Evolutionary conservation across 768 basidiomycete genomes (phyloP), one percentile per base, ranked within the genome.

Genomic region (Mrakia frigida): DNA sequence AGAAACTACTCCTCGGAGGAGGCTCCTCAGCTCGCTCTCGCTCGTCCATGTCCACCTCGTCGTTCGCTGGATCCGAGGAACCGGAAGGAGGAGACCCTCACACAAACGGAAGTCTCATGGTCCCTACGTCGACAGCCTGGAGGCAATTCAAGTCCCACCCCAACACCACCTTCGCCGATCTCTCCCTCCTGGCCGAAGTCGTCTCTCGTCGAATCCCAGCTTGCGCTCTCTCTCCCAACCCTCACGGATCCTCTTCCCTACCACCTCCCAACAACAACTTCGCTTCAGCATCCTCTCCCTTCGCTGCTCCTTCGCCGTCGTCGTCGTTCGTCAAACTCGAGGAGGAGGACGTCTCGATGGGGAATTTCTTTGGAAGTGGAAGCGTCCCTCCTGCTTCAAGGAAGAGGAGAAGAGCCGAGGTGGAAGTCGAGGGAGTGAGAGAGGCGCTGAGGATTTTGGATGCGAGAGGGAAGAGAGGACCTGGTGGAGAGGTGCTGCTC

Each of bases 171-270:
- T 94, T 94, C 81, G 88, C 92, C 21, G 92, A 95, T 83, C 85
- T 96, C 72, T 84, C 88, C 3, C 86, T 96, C 73, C 87, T 96
- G 61, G 94, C 94, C 3, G 92, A 93, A 71, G 94, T 96, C 59
- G 93, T 95, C 59, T 90, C 92, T 11, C 91, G 92, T 75, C 56
- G 67, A 75, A 28, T n/a, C 31, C 25, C 63, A 91, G 25, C 90
- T 92, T 6, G 69, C 63, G 35, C 28, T 33, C 43, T 43, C 46
- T 31, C 28, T 72, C 52, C 63, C 33, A 43, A 25, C 28, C 50
- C 65, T 21, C 35, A 35, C 65, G 65, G 35, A 41, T 13, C 50
- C 46, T 75, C 74, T 23, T 67, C 67, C 21, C 59, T 59, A 7
- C 39, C 53, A 7, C 73, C 16, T 74, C 23, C 41, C 39, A 35